phyloP scores from a whole-genome alignment of 1,139 yeast genomes.

The Yamadazyma taylorii region DNA sequence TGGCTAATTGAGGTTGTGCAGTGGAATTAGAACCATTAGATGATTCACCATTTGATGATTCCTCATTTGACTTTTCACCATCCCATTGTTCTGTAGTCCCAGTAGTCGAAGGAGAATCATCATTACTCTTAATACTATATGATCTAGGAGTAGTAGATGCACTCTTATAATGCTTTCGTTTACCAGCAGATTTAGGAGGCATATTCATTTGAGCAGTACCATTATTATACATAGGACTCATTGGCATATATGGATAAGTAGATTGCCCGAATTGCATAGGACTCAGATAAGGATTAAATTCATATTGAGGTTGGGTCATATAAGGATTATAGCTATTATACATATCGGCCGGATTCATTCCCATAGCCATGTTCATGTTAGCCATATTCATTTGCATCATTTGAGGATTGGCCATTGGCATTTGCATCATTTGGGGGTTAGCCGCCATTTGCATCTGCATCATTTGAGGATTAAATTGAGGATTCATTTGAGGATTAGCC shows the following conservation, averaged over 20 bases:
- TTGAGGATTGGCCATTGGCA: constrained; percentile 6
- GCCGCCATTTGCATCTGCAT: constrained; percentile 4
- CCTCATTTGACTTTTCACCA: neutral
- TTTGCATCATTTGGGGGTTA: constrained; percentile 1
- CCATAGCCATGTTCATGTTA: neutral
- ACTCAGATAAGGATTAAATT: constrained; percentile 11
- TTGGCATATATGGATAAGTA: constrained; percentile 11
- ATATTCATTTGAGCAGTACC: neutral
- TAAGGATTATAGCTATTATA: constrained; percentile 11
- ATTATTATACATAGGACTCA: constrained; percentile 11
- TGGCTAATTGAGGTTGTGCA: too few relatives aligned
- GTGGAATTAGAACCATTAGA: too few relatives aligned
- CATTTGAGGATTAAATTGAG: constrained; percentile 10
- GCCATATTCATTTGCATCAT: constrained; percentile 4
- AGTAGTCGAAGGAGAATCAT: constrained; percentile 1
- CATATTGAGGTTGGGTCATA: constrained; percentile 13
- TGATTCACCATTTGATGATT: too few relatives aligned
- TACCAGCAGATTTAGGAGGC: constrained; percentile 1
- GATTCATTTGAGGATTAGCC: constrained; percentile 7
- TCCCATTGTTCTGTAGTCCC: constrained; percentile 2
- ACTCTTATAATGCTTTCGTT: constrained; percentile 7
- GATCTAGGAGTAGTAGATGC: constrained; percentile 8
- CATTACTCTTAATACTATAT: constrained; percentile 2
- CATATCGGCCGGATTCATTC: constrained; percentile 1
- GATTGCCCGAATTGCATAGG: constrained; percentile 10